Evolutionary conservation across 108 stramenopile genomes (phyloP).

Genomic region (Chaetoceros muelleri): DNA sequence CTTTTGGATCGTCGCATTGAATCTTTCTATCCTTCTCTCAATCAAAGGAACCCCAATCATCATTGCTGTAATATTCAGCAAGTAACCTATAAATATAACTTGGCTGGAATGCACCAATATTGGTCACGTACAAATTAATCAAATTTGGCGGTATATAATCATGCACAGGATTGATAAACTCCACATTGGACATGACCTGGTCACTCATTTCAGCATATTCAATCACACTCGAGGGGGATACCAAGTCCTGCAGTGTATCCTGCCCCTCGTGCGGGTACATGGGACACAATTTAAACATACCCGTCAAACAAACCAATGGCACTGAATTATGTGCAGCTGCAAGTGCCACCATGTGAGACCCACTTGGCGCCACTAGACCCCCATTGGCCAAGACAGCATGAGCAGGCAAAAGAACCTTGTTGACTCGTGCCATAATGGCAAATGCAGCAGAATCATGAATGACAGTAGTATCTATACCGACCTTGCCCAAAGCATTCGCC

Average conservation of each 20-base stretch:
- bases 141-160: constrained; percentile 92
- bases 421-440: constrained; percentile 82
- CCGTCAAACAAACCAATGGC: constrained; percentile 88
- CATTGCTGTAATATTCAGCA: constrained; percentile 88
- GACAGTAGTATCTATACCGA: constrained; percentile 50
- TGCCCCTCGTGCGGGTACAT: constrained; percentile 94
- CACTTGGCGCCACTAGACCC: constrained; percentile 84
- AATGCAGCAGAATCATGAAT: constrained; percentile 48
- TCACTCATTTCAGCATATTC: constrained; percentile 48
- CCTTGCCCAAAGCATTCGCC: constrained; percentile 77
- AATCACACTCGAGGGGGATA: constrained; percentile 57
- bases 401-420: constrained; percentile 88
- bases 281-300: constrained; percentile 96
- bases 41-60: constrained; percentile 79
- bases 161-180: constrained; percentile 88
- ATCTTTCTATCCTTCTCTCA: too few relatives aligned
- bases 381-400: constrained; percentile 97
- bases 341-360: constrained; percentile 83
- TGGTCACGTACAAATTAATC: constrained; percentile 89
- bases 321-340: constrained; percentile 91
- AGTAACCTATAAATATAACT: constrained; percentile 92
- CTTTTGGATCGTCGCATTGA: too few relatives aligned
- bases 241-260: constrained; percentile 86
- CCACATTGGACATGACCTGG: constrained; percentile 47
- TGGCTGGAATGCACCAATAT: constrained; percentile 92